Evolutionary conservation across 306 rosid genomes (phyloP).

Genomic region (Notholithocarpus densiflorus): DNA sequence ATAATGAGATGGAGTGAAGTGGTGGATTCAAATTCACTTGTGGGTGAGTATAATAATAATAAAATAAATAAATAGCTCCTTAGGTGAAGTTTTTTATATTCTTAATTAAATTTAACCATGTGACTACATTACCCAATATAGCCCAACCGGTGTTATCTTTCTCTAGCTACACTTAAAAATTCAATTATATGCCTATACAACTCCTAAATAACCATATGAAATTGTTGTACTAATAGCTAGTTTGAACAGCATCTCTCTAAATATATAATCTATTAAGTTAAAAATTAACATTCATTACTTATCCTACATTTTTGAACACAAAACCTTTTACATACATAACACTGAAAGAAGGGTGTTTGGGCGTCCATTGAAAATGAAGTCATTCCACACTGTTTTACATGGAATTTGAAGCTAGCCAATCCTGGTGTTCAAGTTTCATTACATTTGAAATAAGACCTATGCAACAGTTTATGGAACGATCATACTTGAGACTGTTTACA

Average conservation of each 20-base stretch:
- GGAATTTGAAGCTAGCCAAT: conserved; percentile 7
- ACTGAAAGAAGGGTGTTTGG: neutral
- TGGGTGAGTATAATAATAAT: too few species aligned
- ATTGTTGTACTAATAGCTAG: neutral
- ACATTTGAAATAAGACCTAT: neutral
- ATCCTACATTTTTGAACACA: neutral
- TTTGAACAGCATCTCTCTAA: neutral
- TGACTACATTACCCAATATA: too few species aligned
- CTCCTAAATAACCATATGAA: too few species aligned
- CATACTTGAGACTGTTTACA: neutral
- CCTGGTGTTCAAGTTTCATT: neutral
- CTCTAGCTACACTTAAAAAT: too few species aligned
- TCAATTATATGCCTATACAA: too few species aligned
- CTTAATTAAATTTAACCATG: too few species aligned
- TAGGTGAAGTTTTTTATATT: too few species aligned
- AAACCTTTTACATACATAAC: neutral
- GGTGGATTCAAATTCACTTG: too few species aligned
- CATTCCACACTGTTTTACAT: conserved; percentile 5
- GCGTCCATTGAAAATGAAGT: neutral
- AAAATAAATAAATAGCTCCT: too few species aligned
- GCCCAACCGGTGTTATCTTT: too few species aligned
- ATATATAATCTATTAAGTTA: neutral
- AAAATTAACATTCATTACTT: neutral
- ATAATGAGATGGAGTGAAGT: too few species aligned
- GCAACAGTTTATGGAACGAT: neutral